Percentiles rank a stretch among this genome's conserved stretches.
Conservation (phyloP, 306 rosid species). For the Cicer chorassanicum region DNA sequence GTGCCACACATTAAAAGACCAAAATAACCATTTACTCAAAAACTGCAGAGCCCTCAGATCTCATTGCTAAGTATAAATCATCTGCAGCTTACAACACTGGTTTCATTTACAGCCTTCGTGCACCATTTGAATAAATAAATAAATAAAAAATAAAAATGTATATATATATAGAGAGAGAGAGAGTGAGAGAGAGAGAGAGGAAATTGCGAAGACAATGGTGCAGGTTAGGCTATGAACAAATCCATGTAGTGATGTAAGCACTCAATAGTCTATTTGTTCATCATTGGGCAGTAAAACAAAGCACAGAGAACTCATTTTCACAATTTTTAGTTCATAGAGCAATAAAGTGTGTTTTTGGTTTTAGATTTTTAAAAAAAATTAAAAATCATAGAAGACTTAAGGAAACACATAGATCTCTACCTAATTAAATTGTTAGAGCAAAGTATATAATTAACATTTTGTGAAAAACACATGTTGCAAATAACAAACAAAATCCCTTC, state of each 20-base stretch:
- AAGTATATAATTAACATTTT: too few species aligned
- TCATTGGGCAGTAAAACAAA: slow-evolving; percentile 45
- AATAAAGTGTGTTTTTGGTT: background rate
- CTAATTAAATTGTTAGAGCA: too few species aligned
- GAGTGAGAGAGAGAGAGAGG: slow-evolving; percentile 1
- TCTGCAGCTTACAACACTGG: slow-evolving; percentile 8
- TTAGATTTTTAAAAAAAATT: too few species aligned
- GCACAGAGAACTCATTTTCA: background rate
- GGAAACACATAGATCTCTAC: too few species aligned
- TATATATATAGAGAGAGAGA: background rate
- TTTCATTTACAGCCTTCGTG: slow-evolving; percentile 39
- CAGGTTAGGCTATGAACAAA: slow-evolving; percentile 25
- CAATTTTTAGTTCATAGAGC: background rate
- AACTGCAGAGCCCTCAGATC: slow-evolving; percentile 42
- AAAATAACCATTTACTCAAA: background rate
- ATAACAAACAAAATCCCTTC: too few species aligned
- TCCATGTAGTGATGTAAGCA: background rate
- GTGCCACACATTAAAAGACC: too few species aligned
- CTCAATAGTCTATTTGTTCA: slow-evolving; percentile 40
- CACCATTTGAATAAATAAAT: slow-evolving; percentile 33
- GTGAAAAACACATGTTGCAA: too few species aligned
- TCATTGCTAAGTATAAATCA: slow-evolving; percentile 39
- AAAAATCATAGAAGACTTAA: background rate
- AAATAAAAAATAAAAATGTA: background rate
- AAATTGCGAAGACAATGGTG: background rate